Evolutionary conservation across 164 flowering plant species (phyloP).

Genomic region (Cinnamomum chago): DNA sequence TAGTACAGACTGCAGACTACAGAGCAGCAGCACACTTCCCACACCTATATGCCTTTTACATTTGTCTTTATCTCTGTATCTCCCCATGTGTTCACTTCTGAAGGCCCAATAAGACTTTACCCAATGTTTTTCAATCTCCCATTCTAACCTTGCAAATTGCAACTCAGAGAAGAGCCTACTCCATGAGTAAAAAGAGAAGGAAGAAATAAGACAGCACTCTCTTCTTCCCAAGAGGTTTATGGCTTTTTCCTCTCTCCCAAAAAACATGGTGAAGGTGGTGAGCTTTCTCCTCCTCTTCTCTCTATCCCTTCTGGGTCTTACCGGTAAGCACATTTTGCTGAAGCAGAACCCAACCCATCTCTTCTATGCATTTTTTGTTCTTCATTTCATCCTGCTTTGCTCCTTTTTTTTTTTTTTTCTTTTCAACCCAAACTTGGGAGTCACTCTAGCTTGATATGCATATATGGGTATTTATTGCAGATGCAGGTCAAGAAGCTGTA

Average conservation of each 20-base stretch:
- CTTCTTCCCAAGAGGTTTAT: background rate
- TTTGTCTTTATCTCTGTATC: too few relatives aligned
- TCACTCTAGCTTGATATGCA: background rate
- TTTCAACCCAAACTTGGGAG: too few relatives aligned
- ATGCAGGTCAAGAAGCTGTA: slow-evolving; percentile 43
- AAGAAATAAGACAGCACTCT: background rate
- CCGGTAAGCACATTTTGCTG: slow-evolving; percentile 6
- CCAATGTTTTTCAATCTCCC: background rate
- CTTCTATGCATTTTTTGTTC: background rate
- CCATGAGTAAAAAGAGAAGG: background rate
- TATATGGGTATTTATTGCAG: slow-evolving; percentile 23
- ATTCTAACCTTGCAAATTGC: background rate
- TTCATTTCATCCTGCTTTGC: background rate
- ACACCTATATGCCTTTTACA: background rate
- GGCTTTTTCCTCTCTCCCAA: background rate
- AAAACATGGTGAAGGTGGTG: slow-evolving; percentile 9
- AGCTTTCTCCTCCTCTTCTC: slow-evolving; percentile 2
- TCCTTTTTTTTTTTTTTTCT: background rate
- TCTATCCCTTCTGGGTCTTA: slow-evolving; percentile 1
- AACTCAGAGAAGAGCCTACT: background rate
- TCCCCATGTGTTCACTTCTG: background rate
- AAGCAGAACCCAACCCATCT: too few relatives aligned
- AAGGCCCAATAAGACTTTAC: background rate
- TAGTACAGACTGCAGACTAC: background rate
- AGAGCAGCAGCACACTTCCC: background rate